Evolutionary conservation across 306 rosid species (phyloP), one percentile per base, ranked within the genome.

Genomic region (Quercus gilva): DNA sequence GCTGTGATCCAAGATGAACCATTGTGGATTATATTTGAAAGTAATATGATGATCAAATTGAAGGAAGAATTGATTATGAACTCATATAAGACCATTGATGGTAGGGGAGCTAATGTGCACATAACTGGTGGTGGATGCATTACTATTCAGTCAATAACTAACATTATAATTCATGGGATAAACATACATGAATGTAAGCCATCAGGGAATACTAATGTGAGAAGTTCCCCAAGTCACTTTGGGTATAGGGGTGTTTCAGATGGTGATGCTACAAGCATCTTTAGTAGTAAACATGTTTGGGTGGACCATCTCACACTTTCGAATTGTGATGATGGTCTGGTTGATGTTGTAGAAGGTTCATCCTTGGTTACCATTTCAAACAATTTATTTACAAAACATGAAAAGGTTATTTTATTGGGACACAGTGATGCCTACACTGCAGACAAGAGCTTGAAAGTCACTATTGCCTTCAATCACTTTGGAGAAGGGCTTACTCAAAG

Each of bases 71-170:
- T 95, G 3, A 95, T 95, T 53, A 95, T 95, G 98, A 95, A 93
- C 84, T 95, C 99, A 0, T 95, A 91, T 85, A 95, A 95, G 67
- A 95, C 99, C 14, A 61, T 95, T 14, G 99, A 95, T 71, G 99
- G 99, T 1, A 79, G 99, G 67, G 99, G 99, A 0, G 94, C 98
- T 0, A 90, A 94, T 69, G 99, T 95, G 0, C 99, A 95, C 84
- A 95, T 95, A 74, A 89, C 99, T 19, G 97, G 96, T 1, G 99
- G 99, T 18, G 98, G 98, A 13, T 95, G 99, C 90, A 95, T 95
- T 6, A 95, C 99, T 0, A 65, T 95, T 6, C 99, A 95, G 67
- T 93, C 4, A 49, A 97, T 95, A 61, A 95, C 92, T 0, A 95
- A 95, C 84, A 80, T 95, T 21, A 95, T 95, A 28, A 82, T 95